Evolutionary conservation across 371 early-diverging fungal genomes (phyloP), one percentile per base, ranked within the genome.

Genomic region (Mortierella sp.): DNA sequence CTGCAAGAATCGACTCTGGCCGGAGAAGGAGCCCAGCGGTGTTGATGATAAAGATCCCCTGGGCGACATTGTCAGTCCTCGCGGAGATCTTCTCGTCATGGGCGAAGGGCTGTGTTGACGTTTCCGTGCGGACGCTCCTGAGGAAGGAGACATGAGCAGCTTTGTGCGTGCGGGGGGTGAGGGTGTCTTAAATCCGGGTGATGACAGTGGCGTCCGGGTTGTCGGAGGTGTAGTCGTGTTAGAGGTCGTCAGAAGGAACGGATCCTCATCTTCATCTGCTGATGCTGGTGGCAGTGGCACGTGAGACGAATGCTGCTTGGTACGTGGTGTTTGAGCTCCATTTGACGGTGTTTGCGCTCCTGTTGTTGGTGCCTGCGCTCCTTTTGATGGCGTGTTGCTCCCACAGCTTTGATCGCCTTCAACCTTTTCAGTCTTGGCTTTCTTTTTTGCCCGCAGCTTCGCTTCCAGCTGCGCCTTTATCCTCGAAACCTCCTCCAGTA

Each of bases 81-180:
- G 24, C 3, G 75, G 72, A 8, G 70, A 44, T 35, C 46, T 46
- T 54, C 76, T 76, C 16, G 86, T 75, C 48, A 82, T 49, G 7
- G 86, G 86, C n/a, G 86, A 86, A 1, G 86, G 86, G 12, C 82
- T 82, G 44, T 86, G 86, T 41, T 86, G 86, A 38, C 86, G 79
- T 55, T 82, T 86, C 58, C 79, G 82, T 24, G 79, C 72, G 0
- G 76, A 75, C 12, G 82, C 72, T 3, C 82, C 82, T 18, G 86
- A 86, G 7, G 86, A 71, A 2, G 86, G 86, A 2, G 86, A 86
- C 79, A 76, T 82, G 71, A 82, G 63, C 38, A 70, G 70, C 10
- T 77, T 76, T 48, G 81, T 71, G n/a, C 79, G 82, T 3, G 76
- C 35, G 32, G 82, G 86, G 8, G 86, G 86, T 0, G 86, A 86